Conservation (phyloP, 2,329 filamentous ascomycete species). For the Fusarium hostae region DNA sequence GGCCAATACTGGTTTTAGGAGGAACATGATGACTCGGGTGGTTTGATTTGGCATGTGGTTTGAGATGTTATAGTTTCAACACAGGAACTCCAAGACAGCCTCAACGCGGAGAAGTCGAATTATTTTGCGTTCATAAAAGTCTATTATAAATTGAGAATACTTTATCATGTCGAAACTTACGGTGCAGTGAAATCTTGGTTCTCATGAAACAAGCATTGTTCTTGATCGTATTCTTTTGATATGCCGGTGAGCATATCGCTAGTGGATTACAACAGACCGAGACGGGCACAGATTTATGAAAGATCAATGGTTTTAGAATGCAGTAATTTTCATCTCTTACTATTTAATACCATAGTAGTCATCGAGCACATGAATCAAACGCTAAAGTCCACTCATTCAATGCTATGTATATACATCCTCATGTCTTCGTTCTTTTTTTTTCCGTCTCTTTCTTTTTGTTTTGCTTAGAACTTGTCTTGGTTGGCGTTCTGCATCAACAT, state of each 20-base stretch:
- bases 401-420: constrained; percentile 4
- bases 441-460: not conserved
- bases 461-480: constrained; percentile 41
- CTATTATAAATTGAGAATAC: not conserved
- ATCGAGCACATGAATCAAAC: constrained; percentile 17
- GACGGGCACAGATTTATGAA: rapidly evolving
- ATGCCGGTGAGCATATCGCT: rapidly evolving
- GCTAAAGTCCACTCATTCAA: constrained; percentile 21
- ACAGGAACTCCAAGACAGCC: constrained; percentile 24
- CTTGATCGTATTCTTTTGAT: not conserved
- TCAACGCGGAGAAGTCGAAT: constrained; percentile 25
- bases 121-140: not conserved
- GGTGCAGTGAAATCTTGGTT: rapidly evolving
- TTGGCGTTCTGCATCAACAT: constrained; percentile 47
- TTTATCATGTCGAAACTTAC: not conserved
- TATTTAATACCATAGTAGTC: not conserved
- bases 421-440: not conserved
- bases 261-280: rapidly evolving
- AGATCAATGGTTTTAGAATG: not conserved
- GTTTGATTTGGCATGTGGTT: constrained; percentile 4
- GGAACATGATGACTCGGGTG: constrained; percentile 30
- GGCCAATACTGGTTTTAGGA: constrained; percentile 41
- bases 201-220: not conserved
- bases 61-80: constrained; percentile 26
- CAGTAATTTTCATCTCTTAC: constrained; percentile 5